These are phyloP conservation scores for Chaetomium olivaceum DNA, from an alignment of 2,329 filamentous ascomycete species.

Conservation along the genomic window DNA sequence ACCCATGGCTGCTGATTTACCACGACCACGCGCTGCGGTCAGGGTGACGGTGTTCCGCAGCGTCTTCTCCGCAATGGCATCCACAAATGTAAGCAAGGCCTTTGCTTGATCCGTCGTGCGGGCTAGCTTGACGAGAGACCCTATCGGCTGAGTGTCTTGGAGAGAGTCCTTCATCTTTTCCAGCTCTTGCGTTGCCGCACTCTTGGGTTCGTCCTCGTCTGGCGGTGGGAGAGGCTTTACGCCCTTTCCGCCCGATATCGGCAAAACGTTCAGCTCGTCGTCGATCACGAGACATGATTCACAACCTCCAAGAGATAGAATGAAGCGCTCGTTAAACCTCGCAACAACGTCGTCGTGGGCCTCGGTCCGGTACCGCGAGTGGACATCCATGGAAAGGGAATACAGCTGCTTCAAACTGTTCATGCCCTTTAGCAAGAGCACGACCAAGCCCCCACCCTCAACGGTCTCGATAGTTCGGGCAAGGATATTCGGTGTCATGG, in stretches of 20 bases:
- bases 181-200: constrained; percentile 72
- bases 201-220: constrained; percentile 71
- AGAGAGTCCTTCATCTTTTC: constrained; percentile 85
- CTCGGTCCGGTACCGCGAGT: constrained; percentile 93
- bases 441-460: constrained; percentile 88
- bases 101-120: constrained; percentile 95
- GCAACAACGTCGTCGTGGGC: constrained; percentile 93
- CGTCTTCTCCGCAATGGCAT: constrained; percentile 95
- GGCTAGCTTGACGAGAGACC: constrained; percentile 78
- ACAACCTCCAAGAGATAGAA: constrained; percentile 92
- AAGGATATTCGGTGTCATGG: constrained; percentile 93
- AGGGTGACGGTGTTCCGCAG: constrained; percentile 89
- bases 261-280: constrained; percentile 94
- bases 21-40: constrained; percentile 89
- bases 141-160: constrained; percentile 81
- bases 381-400: constrained; percentile 95
- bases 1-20: constrained; percentile 94
- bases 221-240: constrained; percentile 79
- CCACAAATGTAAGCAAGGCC: constrained; percentile 93
- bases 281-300: constrained; percentile 94
- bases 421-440: constrained; percentile 93
- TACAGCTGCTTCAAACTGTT: constrained; percentile 96
- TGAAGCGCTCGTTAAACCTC: constrained; percentile 96
- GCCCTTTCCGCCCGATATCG: constrained; percentile 91
- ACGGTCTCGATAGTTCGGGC: constrained; percentile 96